phyloP scores from a whole-genome alignment of 176 grass and related monocot genomes.

The Chrysopogon serrulatus region DNA sequence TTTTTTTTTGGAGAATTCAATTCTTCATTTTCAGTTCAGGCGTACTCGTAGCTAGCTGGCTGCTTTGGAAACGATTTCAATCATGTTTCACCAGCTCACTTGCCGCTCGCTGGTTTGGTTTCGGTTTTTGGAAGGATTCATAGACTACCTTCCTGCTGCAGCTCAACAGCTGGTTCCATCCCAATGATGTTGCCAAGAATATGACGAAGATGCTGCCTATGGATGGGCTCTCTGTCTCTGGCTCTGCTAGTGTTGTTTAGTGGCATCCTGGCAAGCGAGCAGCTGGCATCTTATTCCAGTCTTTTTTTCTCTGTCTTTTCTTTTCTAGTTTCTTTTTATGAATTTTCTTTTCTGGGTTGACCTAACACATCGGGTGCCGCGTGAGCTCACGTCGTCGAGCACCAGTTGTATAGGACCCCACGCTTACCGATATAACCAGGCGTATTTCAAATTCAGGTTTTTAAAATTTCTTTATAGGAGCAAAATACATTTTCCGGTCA shows the following conservation, averaged over 20 bases:
- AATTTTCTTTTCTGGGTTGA: slow-evolving; percentile 21
- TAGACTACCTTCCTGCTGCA: neutral
- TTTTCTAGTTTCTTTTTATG: neutral
- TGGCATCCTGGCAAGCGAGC: slow-evolving; percentile 2
- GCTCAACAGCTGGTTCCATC: slow-evolving; percentile 1
- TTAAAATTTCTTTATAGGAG: neutral
- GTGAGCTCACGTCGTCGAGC: neutral
- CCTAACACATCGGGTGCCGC: neutral
- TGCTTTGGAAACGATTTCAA: neutral
- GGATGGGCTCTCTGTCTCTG: neutral
- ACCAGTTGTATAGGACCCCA: neutral
- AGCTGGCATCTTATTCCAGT: slow-evolving; percentile 12
- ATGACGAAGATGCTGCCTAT: neutral
- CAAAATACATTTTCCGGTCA: neutral
- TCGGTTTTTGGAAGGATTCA: neutral
- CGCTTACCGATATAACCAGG: neutral
- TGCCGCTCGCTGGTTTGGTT: neutral
- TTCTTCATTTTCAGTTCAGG: neutral
- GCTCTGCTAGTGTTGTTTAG: slow-evolving; percentile 1
- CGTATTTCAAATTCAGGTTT: neutral
- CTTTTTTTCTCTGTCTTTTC: neutral
- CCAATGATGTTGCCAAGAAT: slow-evolving; percentile 1
- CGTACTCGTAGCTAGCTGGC: neutral
- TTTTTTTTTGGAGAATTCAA: neutral
- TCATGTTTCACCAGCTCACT: neutral